Evolutionary conservation across 345 rosid genomes (phyloP).

Genomic region (Lumnitzera racemosa): DNA sequence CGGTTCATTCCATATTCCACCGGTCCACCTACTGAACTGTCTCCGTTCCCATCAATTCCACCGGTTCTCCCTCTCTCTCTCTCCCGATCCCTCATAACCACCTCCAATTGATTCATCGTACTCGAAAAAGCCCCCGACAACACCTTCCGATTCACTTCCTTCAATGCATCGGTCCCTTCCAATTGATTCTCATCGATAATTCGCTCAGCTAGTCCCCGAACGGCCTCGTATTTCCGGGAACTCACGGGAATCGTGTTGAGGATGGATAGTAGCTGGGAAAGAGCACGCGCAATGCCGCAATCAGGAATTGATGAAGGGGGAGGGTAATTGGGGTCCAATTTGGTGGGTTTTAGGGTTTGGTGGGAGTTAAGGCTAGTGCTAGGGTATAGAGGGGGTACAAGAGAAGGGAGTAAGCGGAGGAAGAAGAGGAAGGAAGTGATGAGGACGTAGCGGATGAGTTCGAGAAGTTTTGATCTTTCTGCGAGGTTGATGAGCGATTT

Average conservation of each 20-base stretch:
- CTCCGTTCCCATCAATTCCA: conserved; percentile 7
- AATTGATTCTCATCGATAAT: conserved; percentile 60
- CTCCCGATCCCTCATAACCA: conserved; percentile 30
- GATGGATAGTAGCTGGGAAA: conserved; percentile 51
- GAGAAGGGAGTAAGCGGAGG: conserved; percentile 41
- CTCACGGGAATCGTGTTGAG: conserved; percentile 64
- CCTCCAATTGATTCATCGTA: conserved; percentile 53
- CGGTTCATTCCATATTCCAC: conserved; percentile 28
- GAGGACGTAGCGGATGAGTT: conserved; percentile 40
- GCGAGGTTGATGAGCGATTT: conserved; percentile 44
- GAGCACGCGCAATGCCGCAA: conserved; percentile 63
- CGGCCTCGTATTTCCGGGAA: conserved; percentile 74
- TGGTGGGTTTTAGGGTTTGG: background rate
- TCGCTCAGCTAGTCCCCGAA: conserved; percentile 66
- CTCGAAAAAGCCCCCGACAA: conserved; percentile 57
- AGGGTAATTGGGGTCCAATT: background rate
- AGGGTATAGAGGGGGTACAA: conserved; percentile 22
- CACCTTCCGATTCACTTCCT: conserved; percentile 48
- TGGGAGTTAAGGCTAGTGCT: conserved; percentile 1
- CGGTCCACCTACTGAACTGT: conserved; percentile 10
- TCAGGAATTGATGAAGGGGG: conserved; percentile 15
- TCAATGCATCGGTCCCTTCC: conserved; percentile 35
- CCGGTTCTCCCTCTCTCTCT: conserved; percentile 16
- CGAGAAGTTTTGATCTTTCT: conserved; percentile 36
- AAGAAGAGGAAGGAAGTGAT: conserved; percentile 51